Conservation (phyloP, 805 yeast species). For the Saccharomycopsis sp. region DNA sequence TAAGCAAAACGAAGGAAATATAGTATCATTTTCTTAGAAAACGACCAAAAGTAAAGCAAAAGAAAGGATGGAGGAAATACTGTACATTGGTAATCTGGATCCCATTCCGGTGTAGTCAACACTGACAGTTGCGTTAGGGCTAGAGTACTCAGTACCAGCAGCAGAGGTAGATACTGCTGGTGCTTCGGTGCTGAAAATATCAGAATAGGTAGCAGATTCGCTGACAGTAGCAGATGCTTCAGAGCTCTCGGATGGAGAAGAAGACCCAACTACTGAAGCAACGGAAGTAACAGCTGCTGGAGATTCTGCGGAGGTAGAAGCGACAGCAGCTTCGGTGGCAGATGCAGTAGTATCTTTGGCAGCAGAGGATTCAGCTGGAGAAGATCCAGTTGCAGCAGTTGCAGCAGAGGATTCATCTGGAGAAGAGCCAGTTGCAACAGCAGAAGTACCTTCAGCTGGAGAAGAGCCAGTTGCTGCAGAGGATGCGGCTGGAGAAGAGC, state of each 20-base stretch:
- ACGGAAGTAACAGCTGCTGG: constrained; percentile 20
- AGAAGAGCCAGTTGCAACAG: constrained; percentile 16
- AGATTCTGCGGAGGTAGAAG: constrained; percentile 22
- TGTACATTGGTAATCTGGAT: neutral
- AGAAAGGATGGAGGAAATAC: neutral
- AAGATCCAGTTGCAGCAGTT: constrained; percentile 19
- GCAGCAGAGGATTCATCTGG: constrained; percentile 16
- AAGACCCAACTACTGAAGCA: too few species aligned
- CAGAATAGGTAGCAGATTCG: neutral
- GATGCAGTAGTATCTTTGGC: constrained; percentile 19
- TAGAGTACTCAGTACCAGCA: constrained; percentile 9
- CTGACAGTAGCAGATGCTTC: constrained; percentile 16
- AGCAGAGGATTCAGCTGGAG: constrained; percentile 19
- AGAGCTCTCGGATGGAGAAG: constrained; percentile 18
- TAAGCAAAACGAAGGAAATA: neutral
- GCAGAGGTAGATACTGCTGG: constrained; percentile 20
- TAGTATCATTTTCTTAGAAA: constrained; percentile 21
- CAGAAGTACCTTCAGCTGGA: constrained; percentile 20
- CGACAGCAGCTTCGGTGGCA: constrained; percentile 7
- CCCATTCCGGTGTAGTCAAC: neutral
- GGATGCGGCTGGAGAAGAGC: constrained; percentile 20
- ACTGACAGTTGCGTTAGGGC: neutral
- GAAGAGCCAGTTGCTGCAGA: constrained; percentile 21
- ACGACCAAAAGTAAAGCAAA: neutral
- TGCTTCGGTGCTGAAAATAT: neutral